phyloP scores from a whole-genome alignment of 768 basidiomycete species.

The Lentinula raphanica region DNA sequence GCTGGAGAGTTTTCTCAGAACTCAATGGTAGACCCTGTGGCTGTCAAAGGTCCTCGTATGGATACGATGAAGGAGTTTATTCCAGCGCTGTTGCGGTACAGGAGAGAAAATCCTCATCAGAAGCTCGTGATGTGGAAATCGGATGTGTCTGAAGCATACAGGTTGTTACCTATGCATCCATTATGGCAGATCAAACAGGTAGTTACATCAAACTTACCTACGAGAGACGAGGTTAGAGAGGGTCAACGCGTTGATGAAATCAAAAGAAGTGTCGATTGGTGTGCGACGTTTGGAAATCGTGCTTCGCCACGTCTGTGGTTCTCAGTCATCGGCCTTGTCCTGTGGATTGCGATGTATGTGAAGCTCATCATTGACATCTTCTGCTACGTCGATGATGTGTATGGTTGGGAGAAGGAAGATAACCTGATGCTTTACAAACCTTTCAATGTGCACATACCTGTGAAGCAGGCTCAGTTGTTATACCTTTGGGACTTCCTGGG shows the following conservation, averaged over 20 bases:
- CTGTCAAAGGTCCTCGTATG: background rate
- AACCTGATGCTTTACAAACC: background rate
- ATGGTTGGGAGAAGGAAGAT: background rate
- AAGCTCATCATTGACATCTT: background rate
- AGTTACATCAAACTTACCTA: slow-evolving; percentile 17
- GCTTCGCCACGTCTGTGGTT: slow-evolving; percentile 21
- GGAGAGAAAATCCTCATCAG: background rate
- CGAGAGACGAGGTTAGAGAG: background rate
- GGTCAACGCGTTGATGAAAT: background rate
- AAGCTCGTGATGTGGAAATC: slow-evolving; percentile 26
- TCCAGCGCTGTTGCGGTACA: background rate
- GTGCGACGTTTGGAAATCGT: slow-evolving; percentile 20
- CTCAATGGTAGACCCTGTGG: slow-evolving; percentile 26
- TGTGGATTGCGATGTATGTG: background rate
- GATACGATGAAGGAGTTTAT: background rate
- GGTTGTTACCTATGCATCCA: slow-evolving; percentile 29
- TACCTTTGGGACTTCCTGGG: slow-evolving; percentile 24
- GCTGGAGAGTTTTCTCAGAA: slow-evolving; percentile 30
- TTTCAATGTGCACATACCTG: slow-evolving; percentile 8
- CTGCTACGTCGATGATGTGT: background rate
- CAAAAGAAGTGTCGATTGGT: slow-evolving; percentile 14
- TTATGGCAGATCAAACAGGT: slow-evolving; percentile 38
- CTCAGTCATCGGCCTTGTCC: slow-evolving; percentile 25
- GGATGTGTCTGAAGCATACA: slow-evolving; percentile 32
- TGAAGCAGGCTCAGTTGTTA: slow-evolving; percentile 19